A percentile compares a stretch with the other conserved stretches of the same genome.
Conservation (phyloP, 176 grass and related monocot genomes). For the Bolboschoenus planiculmis region DNA sequence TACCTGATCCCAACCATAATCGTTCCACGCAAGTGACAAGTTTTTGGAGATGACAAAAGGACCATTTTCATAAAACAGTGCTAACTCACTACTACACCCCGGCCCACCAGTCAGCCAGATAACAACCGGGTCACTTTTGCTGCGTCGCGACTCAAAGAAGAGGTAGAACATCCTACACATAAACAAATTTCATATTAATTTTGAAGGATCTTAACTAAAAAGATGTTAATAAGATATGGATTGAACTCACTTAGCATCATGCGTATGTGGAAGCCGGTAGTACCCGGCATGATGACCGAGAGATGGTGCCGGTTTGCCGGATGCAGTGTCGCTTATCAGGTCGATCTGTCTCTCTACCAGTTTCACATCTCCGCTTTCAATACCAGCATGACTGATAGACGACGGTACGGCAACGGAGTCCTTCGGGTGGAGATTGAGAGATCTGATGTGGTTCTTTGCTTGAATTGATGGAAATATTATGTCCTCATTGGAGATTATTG, state of each 20-base stretch:
- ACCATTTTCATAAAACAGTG: constrained; percentile 94
- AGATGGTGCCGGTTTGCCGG: constrained; percentile 13
- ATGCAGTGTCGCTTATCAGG: not conserved
- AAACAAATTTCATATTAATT: not conserved
- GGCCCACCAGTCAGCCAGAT: constrained; percentile 97
- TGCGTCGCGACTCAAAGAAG: constrained; percentile 88
- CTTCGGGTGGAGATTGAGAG: constrained; percentile 73
- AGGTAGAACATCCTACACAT: constrained; percentile 88
- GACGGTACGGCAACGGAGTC: constrained; percentile 25
- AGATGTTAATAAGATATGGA: not conserved
- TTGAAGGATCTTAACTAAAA: not conserved
- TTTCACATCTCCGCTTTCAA: constrained; percentile 23
- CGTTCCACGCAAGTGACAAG: constrained; percentile 87
- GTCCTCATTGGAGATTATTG: constrained; percentile 4
- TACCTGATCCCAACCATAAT: constrained; percentile 92
- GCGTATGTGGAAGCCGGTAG: constrained; percentile 71
- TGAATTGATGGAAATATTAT: constrained; percentile 59
- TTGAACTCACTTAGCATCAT: constrained; percentile 57
- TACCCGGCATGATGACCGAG: constrained; percentile 95
- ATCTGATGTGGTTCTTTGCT: constrained; percentile 66
- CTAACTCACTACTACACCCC: constrained; percentile 97
- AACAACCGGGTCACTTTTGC: constrained; percentile 70
- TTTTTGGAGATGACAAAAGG: constrained; percentile 72
- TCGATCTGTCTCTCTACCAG: constrained; percentile 56
- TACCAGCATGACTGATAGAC: not conserved